Percentiles rank a stretch among this genome's conserved stretches.
Conservation (phyloP, 1,284 basidiomycete species). For the Leccinum colubrinum region DNA sequence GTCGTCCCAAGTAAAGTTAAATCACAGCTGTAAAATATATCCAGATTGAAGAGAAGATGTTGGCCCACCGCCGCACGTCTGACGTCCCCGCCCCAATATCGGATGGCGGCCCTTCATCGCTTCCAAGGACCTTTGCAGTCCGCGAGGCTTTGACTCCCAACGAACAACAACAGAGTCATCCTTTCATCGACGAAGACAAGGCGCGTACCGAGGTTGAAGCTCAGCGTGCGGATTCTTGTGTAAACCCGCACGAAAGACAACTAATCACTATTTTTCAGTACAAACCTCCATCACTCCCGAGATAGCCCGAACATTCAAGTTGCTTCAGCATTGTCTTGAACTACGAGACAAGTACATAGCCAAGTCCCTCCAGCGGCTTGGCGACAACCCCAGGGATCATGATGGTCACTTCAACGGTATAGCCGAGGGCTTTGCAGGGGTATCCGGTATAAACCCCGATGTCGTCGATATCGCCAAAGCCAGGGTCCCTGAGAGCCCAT, state of each 20-base stretch:
- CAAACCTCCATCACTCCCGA: constrained; percentile 51
- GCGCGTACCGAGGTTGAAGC: constrained; percentile 30
- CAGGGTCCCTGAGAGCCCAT: constrained; percentile 31
- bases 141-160: constrained; percentile 31
- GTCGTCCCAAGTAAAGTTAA: constrained; percentile 23
- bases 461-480: constrained; percentile 39
- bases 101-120: constrained; percentile 39
- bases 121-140: constrained; percentile 38
- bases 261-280: constrained; percentile 18
- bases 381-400: constrained; percentile 89
- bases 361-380: constrained; percentile 81
- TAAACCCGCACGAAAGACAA: constrained; percentile 1
- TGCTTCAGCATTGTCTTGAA: constrained; percentile 78
- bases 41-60: constrained; percentile 72
- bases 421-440: constrained; percentile 56
- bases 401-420: constrained; percentile 74
- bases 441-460: constrained; percentile 66
- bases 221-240: constrained; percentile 15
- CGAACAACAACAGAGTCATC: constrained; percentile 19
- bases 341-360: constrained; percentile 92
- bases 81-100: constrained; percentile 37
- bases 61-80: constrained; percentile 54
- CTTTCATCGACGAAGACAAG: constrained; percentile 40
- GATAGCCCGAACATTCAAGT: constrained; percentile 52
- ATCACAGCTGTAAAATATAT: constrained; percentile 4